These are phyloP conservation scores for Talaromyces nanjingensis DNA, from an alignment of 495 filamentous ascomycete genomes.

Conservation along the genomic window DNA sequence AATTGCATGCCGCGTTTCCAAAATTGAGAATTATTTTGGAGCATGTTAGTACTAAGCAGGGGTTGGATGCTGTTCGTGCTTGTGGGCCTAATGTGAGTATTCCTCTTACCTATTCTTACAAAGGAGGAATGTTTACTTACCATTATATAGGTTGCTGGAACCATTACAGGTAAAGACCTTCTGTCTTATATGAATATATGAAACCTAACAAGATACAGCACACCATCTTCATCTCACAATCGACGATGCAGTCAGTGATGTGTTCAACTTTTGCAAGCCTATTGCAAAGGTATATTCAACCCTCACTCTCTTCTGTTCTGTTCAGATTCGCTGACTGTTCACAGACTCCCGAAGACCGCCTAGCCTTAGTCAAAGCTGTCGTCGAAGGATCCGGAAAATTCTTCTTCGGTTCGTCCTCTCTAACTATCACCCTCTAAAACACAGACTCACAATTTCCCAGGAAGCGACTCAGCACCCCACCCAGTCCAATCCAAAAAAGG, in stretches of 20 bases:
- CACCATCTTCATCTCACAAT: conserved; percentile 76
- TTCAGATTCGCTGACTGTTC: conserved; percentile 19
- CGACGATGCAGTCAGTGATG: conserved; percentile 67
- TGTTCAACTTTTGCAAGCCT: conserved; percentile 84
- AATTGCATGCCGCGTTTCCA: conserved; percentile 69
- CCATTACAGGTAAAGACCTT: conserved; percentile 39
- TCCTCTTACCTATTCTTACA: neutral
- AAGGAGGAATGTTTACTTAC: too few species aligned
- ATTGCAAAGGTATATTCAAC: conserved; percentile 50
- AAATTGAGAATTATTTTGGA: conserved; percentile 67
- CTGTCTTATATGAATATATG: neutral
- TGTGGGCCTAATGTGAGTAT: conserved; percentile 62
- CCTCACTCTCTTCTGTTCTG: neutral
- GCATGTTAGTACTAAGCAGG: conserved; percentile 81
- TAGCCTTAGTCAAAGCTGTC: conserved; percentile 64
- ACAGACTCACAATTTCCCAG: conserved; percentile 9
- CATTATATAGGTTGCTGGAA: conserved; percentile 36
- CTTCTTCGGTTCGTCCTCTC: conserved; percentile 52
- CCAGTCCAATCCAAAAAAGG: conserved; percentile 64
- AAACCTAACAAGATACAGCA: conserved; percentile 32
- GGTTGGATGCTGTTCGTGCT: conserved; percentile 65
- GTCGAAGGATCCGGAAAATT: conserved; percentile 67
- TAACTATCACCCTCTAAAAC: neutral
- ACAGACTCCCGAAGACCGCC: conserved; percentile 58
- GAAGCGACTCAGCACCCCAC: conserved; percentile 71